Conservation (phyloP, 768 basidiomycete genomes). For the Brasilioporus rufonigricans region DNA sequence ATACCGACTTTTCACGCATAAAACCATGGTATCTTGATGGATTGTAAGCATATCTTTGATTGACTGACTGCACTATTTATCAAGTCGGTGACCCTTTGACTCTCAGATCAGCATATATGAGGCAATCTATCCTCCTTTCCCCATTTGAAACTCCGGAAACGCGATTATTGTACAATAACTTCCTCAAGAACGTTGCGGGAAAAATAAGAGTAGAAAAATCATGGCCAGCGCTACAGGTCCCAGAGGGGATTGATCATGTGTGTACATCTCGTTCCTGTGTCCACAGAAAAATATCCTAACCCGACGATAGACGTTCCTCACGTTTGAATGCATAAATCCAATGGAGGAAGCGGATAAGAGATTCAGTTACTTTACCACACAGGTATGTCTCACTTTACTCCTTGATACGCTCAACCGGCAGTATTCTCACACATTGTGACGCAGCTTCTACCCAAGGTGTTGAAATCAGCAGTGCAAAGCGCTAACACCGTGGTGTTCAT, state of each 20-base stretch:
- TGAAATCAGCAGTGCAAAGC: conserved; percentile 94
- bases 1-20: conserved; percentile 93
- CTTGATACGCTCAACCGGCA: neutral
- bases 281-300: neutral
- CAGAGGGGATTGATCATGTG: conserved; percentile 81
- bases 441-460: conserved; percentile 76
- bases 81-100: neutral
- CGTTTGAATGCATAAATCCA: conserved; percentile 69
- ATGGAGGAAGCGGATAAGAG: conserved; percentile 85
- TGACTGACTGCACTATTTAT: neutral
- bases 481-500: conserved; percentile 85
- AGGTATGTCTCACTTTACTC: conserved; percentile 43
- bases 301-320: conserved; percentile 56
- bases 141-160: conserved; percentile 89
- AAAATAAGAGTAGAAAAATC: conserved; percentile 67
- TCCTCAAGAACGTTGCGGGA: conserved; percentile 80
- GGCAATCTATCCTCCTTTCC: conserved; percentile 87
- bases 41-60: conserved; percentile 56
- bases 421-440: neutral
- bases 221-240: conserved; percentile 77
- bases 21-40: conserved; percentile 98
- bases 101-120: conserved; percentile 73
- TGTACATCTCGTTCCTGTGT: conserved; percentile 18
- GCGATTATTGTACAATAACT: conserved; percentile 71
- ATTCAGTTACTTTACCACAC: conserved; percentile 83